phyloP scores from a whole-genome alignment of 306 rosid genomes.

The Prunus davidiana region DNA sequence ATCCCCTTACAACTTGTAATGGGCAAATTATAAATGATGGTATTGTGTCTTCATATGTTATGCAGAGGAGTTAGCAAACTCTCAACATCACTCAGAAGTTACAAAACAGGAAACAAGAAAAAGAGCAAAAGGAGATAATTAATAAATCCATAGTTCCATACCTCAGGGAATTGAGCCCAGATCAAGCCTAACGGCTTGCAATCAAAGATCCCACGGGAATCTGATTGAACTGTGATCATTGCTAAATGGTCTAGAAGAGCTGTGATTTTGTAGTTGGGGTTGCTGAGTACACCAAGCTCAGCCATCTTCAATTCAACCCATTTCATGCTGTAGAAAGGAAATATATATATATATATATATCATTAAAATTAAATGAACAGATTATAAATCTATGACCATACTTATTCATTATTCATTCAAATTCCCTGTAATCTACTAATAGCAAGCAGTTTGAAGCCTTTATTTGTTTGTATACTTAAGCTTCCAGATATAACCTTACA shows the following conservation, averaged over 20 bases:
- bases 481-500: not conserved
- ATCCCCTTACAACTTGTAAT: not conserved
- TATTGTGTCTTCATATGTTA: not conserved
- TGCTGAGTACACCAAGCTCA: constrained; percentile 85
- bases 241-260: constrained; percentile 89
- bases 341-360: not conserved
- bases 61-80: not conserved
- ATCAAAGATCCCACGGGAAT: constrained; percentile 81
- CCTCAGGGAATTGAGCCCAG: constrained; percentile 96
- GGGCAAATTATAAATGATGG: not conserved
- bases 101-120: not conserved
- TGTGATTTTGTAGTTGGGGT: constrained; percentile 92
- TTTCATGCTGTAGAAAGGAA: constrained; percentile 62
- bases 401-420: not conserved
- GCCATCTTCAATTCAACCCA: constrained; percentile 93
- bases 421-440: not conserved
- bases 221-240: constrained; percentile 88
- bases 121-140: not conserved
- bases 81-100: not conserved
- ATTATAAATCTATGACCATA: not conserved
- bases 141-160: constrained; percentile 22
- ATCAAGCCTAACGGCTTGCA: constrained; percentile 98
- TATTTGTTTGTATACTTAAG: not conserved
- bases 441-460: not conserved
- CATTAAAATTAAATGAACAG: not conserved